phyloP scores from a whole-genome alignment of 2,329 filamentous ascomycete species.

The Botrytis galanthina region DNA sequence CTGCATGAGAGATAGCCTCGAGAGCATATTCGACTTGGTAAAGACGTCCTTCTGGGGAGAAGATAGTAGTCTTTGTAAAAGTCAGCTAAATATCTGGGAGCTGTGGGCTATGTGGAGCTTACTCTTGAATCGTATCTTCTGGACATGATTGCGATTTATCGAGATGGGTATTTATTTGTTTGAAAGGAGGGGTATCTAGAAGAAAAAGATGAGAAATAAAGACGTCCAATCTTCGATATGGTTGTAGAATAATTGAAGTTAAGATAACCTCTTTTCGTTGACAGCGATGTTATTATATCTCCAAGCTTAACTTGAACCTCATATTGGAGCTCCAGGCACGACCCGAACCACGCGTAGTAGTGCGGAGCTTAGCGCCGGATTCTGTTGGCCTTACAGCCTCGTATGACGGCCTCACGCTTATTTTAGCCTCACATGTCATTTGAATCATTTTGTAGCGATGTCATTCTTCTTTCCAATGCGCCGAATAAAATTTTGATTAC shows the following conservation, averaged over 20 bases:
- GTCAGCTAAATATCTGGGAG: slow-evolving; percentile 28
- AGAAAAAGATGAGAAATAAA: slow-evolving; percentile 3
- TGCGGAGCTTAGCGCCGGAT: slow-evolving; percentile 20
- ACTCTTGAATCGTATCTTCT: slow-evolving; percentile 97
- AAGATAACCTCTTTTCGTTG: slow-evolving; percentile 17
- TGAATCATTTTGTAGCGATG: slow-evolving; percentile 8
- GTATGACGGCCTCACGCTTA: not conserved
- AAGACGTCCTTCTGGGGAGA: slow-evolving; percentile 96
- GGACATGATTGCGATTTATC: slow-evolving; percentile 62
- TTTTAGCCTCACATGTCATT: not conserved
- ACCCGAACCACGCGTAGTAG: slow-evolving; percentile 26
- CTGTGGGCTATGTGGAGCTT: slow-evolving; percentile 43
- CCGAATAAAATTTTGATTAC: too few relatives aligned
- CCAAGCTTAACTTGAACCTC: slow-evolving; percentile 22
- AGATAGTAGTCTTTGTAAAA: slow-evolving; percentile 82
- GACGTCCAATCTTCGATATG: slow-evolving; percentile 6
- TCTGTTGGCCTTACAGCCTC: slow-evolving; percentile 17
- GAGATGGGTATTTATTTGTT: slow-evolving; percentile 3
- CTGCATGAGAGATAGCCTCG: slow-evolving; percentile 97
- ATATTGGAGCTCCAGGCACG: slow-evolving; percentile 35
- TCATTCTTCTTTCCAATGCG: not conserved
- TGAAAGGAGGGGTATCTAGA: not conserved
- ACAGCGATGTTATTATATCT: slow-evolving; percentile 20
- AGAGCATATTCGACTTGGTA: slow-evolving; percentile 99
- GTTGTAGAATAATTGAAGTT: slow-evolving; percentile 3